A percentile compares a stretch with the other conserved stretches of the same genome.
Evolutionary conservation across 176 grass and related monocot species (phyloP).

Genomic region (Eragrostis curvula): DNA sequence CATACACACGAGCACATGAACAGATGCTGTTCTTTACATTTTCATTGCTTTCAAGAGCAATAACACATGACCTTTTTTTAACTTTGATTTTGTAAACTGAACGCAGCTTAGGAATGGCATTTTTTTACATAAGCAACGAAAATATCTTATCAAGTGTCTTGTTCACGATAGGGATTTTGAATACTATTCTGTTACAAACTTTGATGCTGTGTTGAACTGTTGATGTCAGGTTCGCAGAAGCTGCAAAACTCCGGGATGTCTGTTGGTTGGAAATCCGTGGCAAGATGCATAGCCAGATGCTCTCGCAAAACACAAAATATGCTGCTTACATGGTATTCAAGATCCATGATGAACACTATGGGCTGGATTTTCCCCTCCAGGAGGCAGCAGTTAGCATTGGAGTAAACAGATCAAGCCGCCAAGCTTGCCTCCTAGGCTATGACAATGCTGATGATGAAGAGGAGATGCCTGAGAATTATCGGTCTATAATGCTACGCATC

Average conservation of each 20-base stretch:
- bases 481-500: not conserved
- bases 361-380: conserved; percentile 33
- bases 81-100: not conserved
- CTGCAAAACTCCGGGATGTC: conserved; percentile 28
- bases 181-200: too few species aligned
- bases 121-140: not conserved
- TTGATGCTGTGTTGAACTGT: not conserved
- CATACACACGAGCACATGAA: not conserved
- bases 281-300: conserved; percentile 50
- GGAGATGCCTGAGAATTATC: conserved; percentile 3
- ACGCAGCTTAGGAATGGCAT: not conserved
- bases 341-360: not conserved
- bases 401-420: not conserved
- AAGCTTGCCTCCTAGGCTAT: conserved; percentile 30
- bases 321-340: conserved; percentile 60
- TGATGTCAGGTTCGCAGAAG: conserved; percentile 48
- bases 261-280: conserved; percentile 62
- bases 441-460: not conserved
- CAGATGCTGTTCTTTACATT: not conserved
- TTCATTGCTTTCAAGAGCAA: not conserved
- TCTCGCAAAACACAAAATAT: conserved; percentile 52
- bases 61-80: not conserved
- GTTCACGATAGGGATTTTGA: too few species aligned
- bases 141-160: too few species aligned
- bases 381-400: conserved; percentile 15